phyloP scores from a whole-genome alignment of 2,329 filamentous ascomycete genomes.

The Coleophoma eucalyptorum region DNA sequence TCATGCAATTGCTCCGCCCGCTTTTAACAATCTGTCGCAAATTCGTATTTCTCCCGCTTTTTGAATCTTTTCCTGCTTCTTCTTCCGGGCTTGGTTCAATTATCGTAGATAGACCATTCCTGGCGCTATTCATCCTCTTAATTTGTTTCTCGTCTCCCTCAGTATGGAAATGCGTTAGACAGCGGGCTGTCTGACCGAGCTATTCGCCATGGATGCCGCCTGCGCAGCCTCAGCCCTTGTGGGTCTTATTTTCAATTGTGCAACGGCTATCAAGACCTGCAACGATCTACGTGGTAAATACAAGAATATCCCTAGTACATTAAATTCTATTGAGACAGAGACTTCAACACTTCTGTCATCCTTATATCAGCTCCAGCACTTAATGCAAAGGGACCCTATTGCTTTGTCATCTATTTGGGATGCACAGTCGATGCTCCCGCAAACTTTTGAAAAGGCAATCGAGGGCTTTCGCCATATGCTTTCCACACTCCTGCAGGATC shows the following conservation, averaged over 20 bases:
- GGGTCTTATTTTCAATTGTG: not conserved
- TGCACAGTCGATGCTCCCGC: not conserved
- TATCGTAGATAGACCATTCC: too few relatives aligned
- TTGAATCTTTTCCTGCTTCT: too few relatives aligned
- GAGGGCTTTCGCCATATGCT: not conserved
- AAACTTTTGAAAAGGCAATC: not conserved
- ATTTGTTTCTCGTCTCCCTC: too few relatives aligned
- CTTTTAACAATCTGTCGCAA: too few relatives aligned
- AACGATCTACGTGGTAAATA: not conserved
- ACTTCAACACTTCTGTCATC: not conserved
- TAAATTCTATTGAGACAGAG: not conserved
- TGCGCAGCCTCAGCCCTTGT: not conserved
- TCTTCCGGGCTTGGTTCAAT: too few relatives aligned
- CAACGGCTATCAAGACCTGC: not conserved
- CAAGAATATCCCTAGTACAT: not conserved
- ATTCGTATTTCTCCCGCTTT: too few relatives aligned
- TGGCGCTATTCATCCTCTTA: too few relatives aligned
- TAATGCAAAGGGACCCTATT: not conserved
- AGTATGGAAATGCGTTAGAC: too few relatives aligned
- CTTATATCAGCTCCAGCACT: not conserved
- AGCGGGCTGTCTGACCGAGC: too few relatives aligned
- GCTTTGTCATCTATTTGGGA: not conserved
- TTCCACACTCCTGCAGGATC: not conserved
- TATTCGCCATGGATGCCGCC: not conserved
- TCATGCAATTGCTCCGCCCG: too few relatives aligned